Base-by-base conservation (phyloP, 805 yeast species). In the Kodamaea laetipori region DNA sequence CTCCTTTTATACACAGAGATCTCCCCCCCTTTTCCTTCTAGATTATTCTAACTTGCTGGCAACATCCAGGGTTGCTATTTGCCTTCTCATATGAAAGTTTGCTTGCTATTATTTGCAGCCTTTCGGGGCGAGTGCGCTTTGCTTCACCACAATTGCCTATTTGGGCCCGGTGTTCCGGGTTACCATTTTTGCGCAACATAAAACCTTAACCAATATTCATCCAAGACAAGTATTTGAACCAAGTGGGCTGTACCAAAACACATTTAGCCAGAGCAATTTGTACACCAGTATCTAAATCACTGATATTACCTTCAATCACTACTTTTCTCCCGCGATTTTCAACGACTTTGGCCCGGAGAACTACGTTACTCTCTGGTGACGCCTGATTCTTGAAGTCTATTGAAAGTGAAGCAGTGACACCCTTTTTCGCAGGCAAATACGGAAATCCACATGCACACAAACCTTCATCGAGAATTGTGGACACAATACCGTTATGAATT, bases 381-480 rank as follows among this genome's bases (percentile, higher is more conserved):
- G 81, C 80, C 30, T 83, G 85, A 49, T 73, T 75, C 32, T 74
- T 73, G 62, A 88, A 92, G 41, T 84, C 72, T 6, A 92, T 70
- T 2, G 76, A 64, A 33, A 92, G 68, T 39, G 73, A 76, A 0
- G 96, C 99, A 0, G 99, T 92, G 17, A 94, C 96, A 10, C 98
- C 99, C 39, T 84, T 73, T 44, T 81, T 77, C 45, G 82, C 80
- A 1, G 98, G 98, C 9, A 92, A 69, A 19, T 76, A 67, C 3
- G 88, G 81, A 59, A 90, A 92, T 11, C 97, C 98, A 56, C 95
- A 86, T 34, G 81, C 73, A 55, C 96, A 88, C 21, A 92, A 66
- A 0, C 85, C 84, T 59, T 90, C 97, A 63, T 92, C 98, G 41
- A 92, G 48, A 10, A 92, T 61, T 1, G 95, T 82, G 2, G 95